Conservation (phyloP, 1,284 basidiomycete species). For the Heterobasidion parviporum region DNA sequence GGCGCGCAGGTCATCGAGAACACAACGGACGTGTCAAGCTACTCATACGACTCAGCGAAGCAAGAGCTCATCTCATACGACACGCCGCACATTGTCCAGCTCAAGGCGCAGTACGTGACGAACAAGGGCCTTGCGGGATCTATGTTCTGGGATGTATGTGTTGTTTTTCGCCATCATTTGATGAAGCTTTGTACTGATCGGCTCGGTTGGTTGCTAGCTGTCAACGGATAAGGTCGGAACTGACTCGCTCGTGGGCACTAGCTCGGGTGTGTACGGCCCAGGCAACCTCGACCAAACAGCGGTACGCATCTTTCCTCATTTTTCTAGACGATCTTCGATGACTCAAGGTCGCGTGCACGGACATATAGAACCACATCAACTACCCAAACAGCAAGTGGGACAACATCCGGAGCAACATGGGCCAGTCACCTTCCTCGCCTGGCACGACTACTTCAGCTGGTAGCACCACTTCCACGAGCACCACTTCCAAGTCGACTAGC, state of each 20-base stretch:
- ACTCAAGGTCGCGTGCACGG: background rate
- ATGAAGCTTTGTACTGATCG: background rate
- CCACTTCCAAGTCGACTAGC: background rate
- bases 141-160: constrained; percentile 74
- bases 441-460: constrained; percentile 15
- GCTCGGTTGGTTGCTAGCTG: constrained; percentile 32
- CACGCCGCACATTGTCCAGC: constrained; percentile 58
- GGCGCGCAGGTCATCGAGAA: constrained; percentile 63
- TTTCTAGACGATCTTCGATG: background rate
- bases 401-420: constrained; percentile 61
- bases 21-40: constrained; percentile 65
- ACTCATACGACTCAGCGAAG: constrained; percentile 64
- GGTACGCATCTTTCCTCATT: constrained; percentile 12
- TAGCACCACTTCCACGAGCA: constrained; percentile 13
- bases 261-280: constrained; percentile 29
- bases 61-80: constrained; percentile 76
- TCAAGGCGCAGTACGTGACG: constrained; percentile 74
- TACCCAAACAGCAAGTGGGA: constrained; percentile 63
- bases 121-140: constrained; percentile 59
- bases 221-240: constrained; percentile 55
- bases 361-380: constrained; percentile 53
- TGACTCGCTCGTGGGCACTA: constrained; percentile 47
- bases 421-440: constrained; percentile 12
- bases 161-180: background rate
- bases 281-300: constrained; percentile 51